Base-by-base conservation (phyloP, 1,284 basidiomycete genomes). In the Ceratobasidium papillatum region DNA sequence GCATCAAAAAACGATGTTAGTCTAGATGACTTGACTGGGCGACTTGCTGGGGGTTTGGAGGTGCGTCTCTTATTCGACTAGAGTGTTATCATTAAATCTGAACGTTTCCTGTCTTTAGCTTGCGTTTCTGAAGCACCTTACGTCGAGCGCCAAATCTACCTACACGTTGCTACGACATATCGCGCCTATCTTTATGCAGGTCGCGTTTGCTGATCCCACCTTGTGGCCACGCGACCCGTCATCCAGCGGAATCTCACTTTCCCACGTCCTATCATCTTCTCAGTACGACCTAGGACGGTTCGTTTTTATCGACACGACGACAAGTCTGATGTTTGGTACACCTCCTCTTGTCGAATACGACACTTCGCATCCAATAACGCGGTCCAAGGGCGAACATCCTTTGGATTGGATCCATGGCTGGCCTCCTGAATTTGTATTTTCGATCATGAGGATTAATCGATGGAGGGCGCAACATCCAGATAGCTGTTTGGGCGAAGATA, bases 291-390 rank as follows among this genome's bases (percentile, higher is more conserved):
- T 72, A 1, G 25, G 30, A 12, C 47, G 68, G 12, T 72, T 47
- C 30, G 27, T 61, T 3, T 61, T 59, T n/a, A 14, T 54, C n/a
- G 68, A 72, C 25, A 49, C 17, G 7, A 36, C 51, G 25, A 14
- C 30, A 5, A 59, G 52, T 8, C 68, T 72, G 17, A 38, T 22
- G 4, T 38, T 59, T 59, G 66, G 38, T 14, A 2, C 58, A 2
- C 52, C 66, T 3, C 51, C 66, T 12, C 51, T 58, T 0, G 38
- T 59, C 25, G 54, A 56, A 19, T 69, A 69, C 27, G 69, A 72
- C n/a, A 72, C 69, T 11, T 61, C 69, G 9, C 27, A 43, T 9
- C 58, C 69, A 14, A 8, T 51, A 0, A 49, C 62, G 11, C 25
- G 25, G 19, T 43, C 30, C n/a, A 19, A 38, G 3, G 17, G 25